Percentiles rank a stretch among this genome's conserved stretches.
Evolutionary conservation across 2,329 filamentous ascomycete genomes (phyloP).

Genomic region (Dothistroma pini): DNA sequence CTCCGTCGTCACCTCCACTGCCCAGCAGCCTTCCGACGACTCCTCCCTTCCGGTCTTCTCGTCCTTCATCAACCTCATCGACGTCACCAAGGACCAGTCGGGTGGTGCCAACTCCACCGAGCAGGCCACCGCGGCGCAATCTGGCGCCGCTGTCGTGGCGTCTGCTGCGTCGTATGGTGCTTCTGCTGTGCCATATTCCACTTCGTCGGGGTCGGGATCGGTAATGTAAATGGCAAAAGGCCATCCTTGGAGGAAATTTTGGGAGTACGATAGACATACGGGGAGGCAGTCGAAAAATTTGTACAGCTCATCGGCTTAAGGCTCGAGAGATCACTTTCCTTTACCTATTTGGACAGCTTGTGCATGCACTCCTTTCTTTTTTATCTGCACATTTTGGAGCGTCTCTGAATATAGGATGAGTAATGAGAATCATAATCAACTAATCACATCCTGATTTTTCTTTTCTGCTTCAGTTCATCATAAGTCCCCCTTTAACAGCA

Average conservation of each 20-base stretch:
- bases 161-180: not conserved
- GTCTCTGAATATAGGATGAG: not conserved
- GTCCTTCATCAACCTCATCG: slow-evolving; percentile 25
- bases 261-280: not conserved
- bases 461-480: not conserved
- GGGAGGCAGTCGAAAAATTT: not conserved
- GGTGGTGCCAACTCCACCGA: slow-evolving; percentile 19
- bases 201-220: not conserved
- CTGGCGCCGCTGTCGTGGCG: not conserved
- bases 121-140: not conserved
- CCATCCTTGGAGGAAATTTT: not conserved
- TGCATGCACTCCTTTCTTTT: not conserved
- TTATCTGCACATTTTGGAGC: not conserved
- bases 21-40: slow-evolving; percentile 31
- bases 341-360: not conserved
- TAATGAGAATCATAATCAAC: not conserved
- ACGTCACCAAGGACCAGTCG: slow-evolving; percentile 21
- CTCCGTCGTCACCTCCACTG: slow-evolving; percentile 38
- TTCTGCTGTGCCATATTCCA: not conserved
- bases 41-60: slow-evolving; percentile 36
- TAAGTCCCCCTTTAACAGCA: too few species aligned
- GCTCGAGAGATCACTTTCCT: not conserved
- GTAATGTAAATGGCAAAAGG: not conserved
- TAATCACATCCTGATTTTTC: not conserved
- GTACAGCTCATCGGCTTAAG: not conserved